A percentile compares a stretch with the other conserved stretches of the same genome.
These are phyloP conservation scores for Oryza meyeriana DNA, from an alignment of 176 grass and related monocot genomes.

Conservation along the genomic window DNA sequence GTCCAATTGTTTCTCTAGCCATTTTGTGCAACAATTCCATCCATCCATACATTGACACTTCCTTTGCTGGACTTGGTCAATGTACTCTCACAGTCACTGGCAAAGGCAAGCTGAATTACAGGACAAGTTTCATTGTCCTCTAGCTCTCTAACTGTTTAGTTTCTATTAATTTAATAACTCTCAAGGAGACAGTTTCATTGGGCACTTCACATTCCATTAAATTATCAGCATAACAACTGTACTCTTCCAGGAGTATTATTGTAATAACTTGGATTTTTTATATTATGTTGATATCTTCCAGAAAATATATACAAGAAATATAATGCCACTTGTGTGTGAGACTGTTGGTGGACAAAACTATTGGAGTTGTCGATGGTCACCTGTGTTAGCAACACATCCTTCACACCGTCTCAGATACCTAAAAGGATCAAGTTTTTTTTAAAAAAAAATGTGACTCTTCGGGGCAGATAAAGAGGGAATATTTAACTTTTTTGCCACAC, in stretches of 20 bases:
- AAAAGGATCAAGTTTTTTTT: neutral
- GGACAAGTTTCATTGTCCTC: neutral
- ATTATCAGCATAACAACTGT: constrained; percentile 20
- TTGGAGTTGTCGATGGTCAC: constrained; percentile 7
- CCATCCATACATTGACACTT: neutral
- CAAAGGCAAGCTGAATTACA: neutral
- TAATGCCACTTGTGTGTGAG: neutral
- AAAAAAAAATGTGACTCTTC: neutral
- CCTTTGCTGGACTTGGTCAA: neutral
- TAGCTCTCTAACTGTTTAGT: neutral
- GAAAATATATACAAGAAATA: neutral
- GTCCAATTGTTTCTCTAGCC: neutral
- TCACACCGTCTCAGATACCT: neutral
- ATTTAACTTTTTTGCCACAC: too few species aligned
- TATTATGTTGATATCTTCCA: neutral
- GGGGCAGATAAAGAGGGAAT: too few species aligned
- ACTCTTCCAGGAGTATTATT: neutral
- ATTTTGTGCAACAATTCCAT: neutral
- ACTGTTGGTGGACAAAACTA: constrained; percentile 12
- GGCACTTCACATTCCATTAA: constrained; percentile 3
- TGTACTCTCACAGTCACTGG: too few species aligned
- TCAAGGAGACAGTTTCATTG: constrained; percentile 10
- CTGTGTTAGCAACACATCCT: constrained; percentile 17
- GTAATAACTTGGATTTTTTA: neutral
- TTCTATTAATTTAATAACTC: neutral